phyloP scores from a whole-genome alignment of 163 green algal genomes.

The Chlorella variabilis region DNA sequence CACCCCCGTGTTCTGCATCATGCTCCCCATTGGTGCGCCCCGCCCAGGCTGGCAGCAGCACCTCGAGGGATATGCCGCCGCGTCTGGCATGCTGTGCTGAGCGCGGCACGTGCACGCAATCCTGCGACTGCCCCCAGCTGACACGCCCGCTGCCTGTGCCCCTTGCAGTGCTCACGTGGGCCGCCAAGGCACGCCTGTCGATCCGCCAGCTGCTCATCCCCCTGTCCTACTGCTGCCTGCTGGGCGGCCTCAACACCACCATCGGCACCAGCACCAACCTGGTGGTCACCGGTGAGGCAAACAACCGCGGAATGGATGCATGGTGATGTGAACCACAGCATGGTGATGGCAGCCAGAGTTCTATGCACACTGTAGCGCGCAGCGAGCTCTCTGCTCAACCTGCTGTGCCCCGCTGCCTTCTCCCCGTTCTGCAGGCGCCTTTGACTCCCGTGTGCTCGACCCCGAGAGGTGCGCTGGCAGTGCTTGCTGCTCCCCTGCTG shows the following conservation, averaged over 20 bases:
- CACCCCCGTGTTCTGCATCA: constrained; percentile 49
- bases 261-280: constrained; percentile 54
- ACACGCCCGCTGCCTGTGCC: too few species aligned
- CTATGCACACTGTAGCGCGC: too few species aligned
- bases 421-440: too few species aligned
- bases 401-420: too few species aligned
- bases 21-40: constrained; percentile 35
- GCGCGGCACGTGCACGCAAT: neutral
- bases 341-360: too few species aligned
- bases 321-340: neutral
- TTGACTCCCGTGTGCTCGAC: constrained; percentile 35
- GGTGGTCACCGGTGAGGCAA: constrained; percentile 50
- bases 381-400: too few species aligned
- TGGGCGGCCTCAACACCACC: constrained; percentile 48
- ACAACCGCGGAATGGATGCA: too few species aligned
- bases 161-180: constrained; percentile 36
- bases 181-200: constrained; percentile 39
- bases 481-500: neutral
- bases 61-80: too few species aligned
- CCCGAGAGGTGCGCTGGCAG: constrained; percentile 22
- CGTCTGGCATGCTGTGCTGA: too few species aligned
- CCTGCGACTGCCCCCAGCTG: neutral
- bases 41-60: neutral
- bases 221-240: constrained; percentile 46
- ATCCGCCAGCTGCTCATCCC: constrained; percentile 51